Evolutionary conservation across 1,284 basidiomycete species (phyloP).

Genomic region (Pseudozyma pruni): DNA sequence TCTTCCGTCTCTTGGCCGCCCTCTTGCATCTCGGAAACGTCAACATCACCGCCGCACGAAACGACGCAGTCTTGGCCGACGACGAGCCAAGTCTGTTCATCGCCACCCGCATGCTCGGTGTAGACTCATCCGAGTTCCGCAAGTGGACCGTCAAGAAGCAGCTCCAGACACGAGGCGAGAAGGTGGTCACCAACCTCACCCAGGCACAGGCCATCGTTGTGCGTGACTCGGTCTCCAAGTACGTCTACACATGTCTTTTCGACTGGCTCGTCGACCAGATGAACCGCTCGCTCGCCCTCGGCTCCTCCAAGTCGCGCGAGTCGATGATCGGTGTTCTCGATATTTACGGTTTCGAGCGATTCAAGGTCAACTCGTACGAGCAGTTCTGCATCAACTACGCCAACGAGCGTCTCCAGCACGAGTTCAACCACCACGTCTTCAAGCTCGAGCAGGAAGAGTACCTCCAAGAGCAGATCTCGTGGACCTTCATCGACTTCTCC

Average conservation of each 20-base stretch:
- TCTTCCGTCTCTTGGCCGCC: slow-evolving; percentile 92
- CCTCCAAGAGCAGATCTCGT: slow-evolving; percentile 96
- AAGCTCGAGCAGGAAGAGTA: slow-evolving; percentile 98
- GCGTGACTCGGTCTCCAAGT: slow-evolving; percentile 95
- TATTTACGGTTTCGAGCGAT: slow-evolving; percentile 70
- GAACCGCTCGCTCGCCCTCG: slow-evolving; percentile 92
- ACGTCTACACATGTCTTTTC: slow-evolving; percentile 97
- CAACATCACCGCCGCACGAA: slow-evolving; percentile 83
- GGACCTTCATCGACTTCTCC: slow-evolving; percentile 98
- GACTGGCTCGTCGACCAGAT: slow-evolving; percentile 98
- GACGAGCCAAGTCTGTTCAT: slow-evolving; percentile 82
- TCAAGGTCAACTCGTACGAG: slow-evolving; percentile 85
- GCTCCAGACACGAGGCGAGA: slow-evolving; percentile 91
- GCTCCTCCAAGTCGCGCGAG: slow-evolving; percentile 84
- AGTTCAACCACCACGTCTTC: slow-evolving; percentile 75
- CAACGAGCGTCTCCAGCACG: slow-evolving; percentile 90
- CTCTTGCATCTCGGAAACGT: slow-evolving; percentile 96
- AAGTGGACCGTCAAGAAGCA: slow-evolving; percentile 99
- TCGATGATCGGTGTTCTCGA: slow-evolving; percentile 99
- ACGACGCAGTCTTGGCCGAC: slow-evolving; percentile 85
- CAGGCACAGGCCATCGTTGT: slow-evolving; percentile 93
- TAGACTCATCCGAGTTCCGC: slow-evolving; percentile 93
- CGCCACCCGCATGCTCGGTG: slow-evolving; percentile 88
- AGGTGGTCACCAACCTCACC: slow-evolving; percentile 88
- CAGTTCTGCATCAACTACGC: slow-evolving; percentile 99